A percentile compares a stretch with the other conserved stretches of the same genome.
phyloP scores from a whole-genome alignment of 345 rosid species.

The Arabidopsis arenosa region DNA sequence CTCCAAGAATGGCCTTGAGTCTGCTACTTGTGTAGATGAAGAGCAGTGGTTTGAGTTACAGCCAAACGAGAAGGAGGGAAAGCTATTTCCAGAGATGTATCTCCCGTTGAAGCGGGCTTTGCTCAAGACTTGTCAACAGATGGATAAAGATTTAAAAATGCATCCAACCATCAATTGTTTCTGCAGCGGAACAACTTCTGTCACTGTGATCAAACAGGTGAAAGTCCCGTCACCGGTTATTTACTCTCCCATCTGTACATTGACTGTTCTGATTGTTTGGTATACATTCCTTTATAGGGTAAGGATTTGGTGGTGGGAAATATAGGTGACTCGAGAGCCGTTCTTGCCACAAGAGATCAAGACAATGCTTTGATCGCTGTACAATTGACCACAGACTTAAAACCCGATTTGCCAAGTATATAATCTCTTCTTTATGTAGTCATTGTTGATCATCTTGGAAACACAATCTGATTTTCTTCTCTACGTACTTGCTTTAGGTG shows the following conservation, averaged over 20 bases:
- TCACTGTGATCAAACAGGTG: constrained; percentile 86
- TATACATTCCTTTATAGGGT: constrained; percentile 55
- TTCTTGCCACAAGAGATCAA: constrained; percentile 73
- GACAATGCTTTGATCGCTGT: constrained; percentile 67
- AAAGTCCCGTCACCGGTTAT: constrained; percentile 7
- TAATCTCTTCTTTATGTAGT: constrained; percentile 42
- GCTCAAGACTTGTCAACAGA: constrained; percentile 72
- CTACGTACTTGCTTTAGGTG: constrained; percentile 53
- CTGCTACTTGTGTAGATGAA: constrained; percentile 59
- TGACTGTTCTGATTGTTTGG: constrained; percentile 1
- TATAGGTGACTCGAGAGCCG: constrained; percentile 92
- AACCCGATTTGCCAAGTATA: constrained; percentile 94
- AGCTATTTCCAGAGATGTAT: constrained; percentile 58
- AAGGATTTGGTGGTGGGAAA: constrained; percentile 79
- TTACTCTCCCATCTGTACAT: neutral
- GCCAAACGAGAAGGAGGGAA: constrained; percentile 51
- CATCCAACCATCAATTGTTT: constrained; percentile 86
- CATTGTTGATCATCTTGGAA: constrained; percentile 14
- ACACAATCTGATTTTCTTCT: constrained; percentile 13
- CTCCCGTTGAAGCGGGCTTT: constrained; percentile 69
- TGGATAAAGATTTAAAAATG: constrained; percentile 86
- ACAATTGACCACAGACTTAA: constrained; percentile 89
- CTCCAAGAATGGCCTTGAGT: constrained; percentile 29
- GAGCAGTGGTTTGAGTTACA: constrained; percentile 54
- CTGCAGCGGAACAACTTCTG: constrained; percentile 97